Evolutionary conservation across 306 rosid genomes (phyloP), one percentile per base, ranked within the genome.

Genomic region (Lotus japonicus): DNA sequence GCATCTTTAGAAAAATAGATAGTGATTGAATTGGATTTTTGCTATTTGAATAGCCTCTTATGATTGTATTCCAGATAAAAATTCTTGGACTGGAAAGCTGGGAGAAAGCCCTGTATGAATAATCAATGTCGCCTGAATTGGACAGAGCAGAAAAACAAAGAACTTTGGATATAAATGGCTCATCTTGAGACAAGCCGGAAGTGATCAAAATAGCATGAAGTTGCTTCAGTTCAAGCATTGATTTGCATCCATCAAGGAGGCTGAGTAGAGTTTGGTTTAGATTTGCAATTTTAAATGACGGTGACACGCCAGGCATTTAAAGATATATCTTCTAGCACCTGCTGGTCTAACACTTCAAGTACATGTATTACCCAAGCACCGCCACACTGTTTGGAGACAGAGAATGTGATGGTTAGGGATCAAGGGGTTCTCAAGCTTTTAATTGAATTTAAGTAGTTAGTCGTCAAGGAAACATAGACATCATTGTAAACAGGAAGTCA

Each of bases 21-120:
- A 86, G 44, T 0, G 92, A 85, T 52, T 60, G 73, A 49, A 70
- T 84, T 31, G 95, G 97, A 66, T 70, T 80, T 70, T 62, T 82
- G 86, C 86, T 80, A 33, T 72, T 80, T 58, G 92, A 82, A 62
- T 74, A 88, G 8, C 88, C 92, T 79, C 92, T 81, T 35, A 86
- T 79, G 68, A 90, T 69, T 33, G 82, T 79, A 78, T 85, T 88
- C 92, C 92, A 88, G 39, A 70, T 35, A 49, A 87, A 84, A 58
- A 80, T 73, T 31, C 79, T 63, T 11, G 95, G 95, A 74, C 53
- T 57, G 63, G 70, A 45, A 18, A 88, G 80, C 46, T 86, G 89
- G 28, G 89, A 74, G 54, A 90, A 73, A 66, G 82, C 70, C 61
- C 69, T 79, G 62, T 74, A 75, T 2, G 90, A 84, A 81, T 88